Evolutionary conservation across 2,329 filamentous ascomycete genomes (phyloP), one percentile per base, ranked within the genome.

Genomic region (Beauveria australis): DNA sequence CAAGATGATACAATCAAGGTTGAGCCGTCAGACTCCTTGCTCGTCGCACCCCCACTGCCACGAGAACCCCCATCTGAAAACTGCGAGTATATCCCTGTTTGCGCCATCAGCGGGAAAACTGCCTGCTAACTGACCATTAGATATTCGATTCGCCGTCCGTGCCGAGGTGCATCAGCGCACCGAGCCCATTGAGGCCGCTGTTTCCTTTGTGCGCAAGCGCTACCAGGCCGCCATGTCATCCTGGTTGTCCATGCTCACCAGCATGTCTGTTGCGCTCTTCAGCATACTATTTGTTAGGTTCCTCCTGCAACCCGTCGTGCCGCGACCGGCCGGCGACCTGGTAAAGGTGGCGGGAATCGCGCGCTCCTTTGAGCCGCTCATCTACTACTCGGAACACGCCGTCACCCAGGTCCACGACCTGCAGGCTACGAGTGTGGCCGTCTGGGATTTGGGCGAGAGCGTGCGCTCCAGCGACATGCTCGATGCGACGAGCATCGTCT

Each of bases 361-460:
- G 53, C 91, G 91, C 67, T 91, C 91, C 10, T 96, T 97, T 69
- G 93, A 97, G 72, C 93, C 93, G 6, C 81, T 97, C 49, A 95
- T 97, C 64, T 94, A 94, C 76, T 96, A 95, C 71, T 96, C 92
- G 0, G 92, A 97, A 69, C 89, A 92, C 70, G 92, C 92, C 9
- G 87, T 92, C 48, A 83, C 87, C 43, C 92, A 96, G 70, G 91
- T 96, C 46, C 87, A 88, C 61, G 91, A 95, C 64, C 78, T 97
- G 53, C 92, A 96, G 73, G 91, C 94, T 59, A 96, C 92, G 0
- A 91, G 92, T 48, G 88, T 96, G 37, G 93, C 93, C 1, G 92
- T 97, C 28, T 96, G 92, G 90, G 93, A 97, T 71, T 81, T 97
- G 6, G 89, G 91, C 62, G 93, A 97, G 79, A 95, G 89, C 65